These are phyloP conservation scores for Leishmania braziliensis DNA, from an alignment of 208 protist genomes.

Conservation along the genomic window DNA sequence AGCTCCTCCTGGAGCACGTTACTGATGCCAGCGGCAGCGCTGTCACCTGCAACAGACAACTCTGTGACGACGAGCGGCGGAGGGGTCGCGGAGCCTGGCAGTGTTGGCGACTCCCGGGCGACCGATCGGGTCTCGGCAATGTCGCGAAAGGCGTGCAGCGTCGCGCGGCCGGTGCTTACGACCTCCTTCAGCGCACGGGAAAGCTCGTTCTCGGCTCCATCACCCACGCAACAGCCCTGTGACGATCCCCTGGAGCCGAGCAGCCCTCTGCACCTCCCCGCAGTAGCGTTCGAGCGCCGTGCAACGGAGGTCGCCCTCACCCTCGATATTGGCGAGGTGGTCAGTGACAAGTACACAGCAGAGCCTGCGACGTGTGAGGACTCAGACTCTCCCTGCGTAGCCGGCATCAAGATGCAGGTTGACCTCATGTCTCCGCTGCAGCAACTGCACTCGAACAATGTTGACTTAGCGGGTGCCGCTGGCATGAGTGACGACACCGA, in stretches of 20 bases:
- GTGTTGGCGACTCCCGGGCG: neutral
- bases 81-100: neutral
- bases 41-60: neutral
- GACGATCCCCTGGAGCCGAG: neutral
- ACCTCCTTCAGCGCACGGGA: neutral
- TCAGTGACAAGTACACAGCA: neutral
- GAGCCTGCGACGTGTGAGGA: neutral
- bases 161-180: neutral
- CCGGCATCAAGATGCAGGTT: constrained; percentile 10
- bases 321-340: constrained; percentile 18
- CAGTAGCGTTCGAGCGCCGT: constrained; percentile 25
- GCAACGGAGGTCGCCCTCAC: constrained; percentile 16
- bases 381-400: constrained; percentile 3
- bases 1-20: neutral
- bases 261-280: constrained; percentile 30
- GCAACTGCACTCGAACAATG: neutral
- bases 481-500: too few species aligned
- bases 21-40: neutral
- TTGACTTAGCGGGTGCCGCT: neutral
- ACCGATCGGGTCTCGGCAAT: neutral
- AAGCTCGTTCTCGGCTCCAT: neutral
- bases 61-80: neutral
- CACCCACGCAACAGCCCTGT: neutral
- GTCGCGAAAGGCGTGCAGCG: neutral
- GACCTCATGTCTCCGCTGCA: neutral